phyloP scores from a whole-genome alignment of 2,329 filamentous ascomycete species.

The Aureobasidium sp. region DNA sequence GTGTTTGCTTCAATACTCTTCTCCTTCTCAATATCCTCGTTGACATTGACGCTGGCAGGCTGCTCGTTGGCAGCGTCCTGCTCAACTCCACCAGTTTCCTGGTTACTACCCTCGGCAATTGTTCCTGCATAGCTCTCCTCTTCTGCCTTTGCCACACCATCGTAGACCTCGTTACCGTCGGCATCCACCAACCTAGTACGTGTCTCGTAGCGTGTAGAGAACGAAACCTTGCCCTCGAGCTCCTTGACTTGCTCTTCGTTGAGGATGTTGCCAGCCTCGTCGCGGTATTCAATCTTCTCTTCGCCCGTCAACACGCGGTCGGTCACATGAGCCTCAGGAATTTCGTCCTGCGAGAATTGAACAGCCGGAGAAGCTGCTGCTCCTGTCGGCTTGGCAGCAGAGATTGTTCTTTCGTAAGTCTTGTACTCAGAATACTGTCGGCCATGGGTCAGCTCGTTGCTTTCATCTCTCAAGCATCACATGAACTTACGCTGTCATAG shows the following conservation, averaged over 20 bases:
- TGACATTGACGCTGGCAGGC: constrained; percentile 32
- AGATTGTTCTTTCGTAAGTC: background rate
- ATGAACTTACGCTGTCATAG: constrained; percentile 65
- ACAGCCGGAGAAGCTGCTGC: constrained; percentile 25
- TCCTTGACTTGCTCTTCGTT: constrained; percentile 73
- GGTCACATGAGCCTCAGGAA: constrained; percentile 22
- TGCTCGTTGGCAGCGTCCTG: constrained; percentile 30
- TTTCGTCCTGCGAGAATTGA: constrained; percentile 28
- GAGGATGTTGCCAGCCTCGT: constrained; percentile 85
- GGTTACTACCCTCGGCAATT: constrained; percentile 49
- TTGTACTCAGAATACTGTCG: constrained; percentile 21
- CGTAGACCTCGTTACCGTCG: constrained; percentile 65
- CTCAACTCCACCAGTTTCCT: constrained; percentile 41
- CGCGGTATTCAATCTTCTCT: constrained; percentile 86
- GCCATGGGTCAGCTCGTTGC: background rate
- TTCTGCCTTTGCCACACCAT: constrained; percentile 28
- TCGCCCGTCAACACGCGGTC: constrained; percentile 15
- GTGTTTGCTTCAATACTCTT: constrained; percentile 25
- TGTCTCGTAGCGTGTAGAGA: constrained; percentile 95
- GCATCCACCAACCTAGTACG: constrained; percentile 75
- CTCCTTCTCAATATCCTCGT: constrained; percentile 37
- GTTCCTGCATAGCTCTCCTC: constrained; percentile 34
- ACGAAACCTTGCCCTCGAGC: constrained; percentile 86
- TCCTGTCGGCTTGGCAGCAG: constrained; percentile 19
- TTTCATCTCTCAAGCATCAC: background rate